These are phyloP conservation scores for Neurospora sp. DNA, from an alignment of 495 filamentous ascomycete genomes.

Conservation along the genomic window DNA sequence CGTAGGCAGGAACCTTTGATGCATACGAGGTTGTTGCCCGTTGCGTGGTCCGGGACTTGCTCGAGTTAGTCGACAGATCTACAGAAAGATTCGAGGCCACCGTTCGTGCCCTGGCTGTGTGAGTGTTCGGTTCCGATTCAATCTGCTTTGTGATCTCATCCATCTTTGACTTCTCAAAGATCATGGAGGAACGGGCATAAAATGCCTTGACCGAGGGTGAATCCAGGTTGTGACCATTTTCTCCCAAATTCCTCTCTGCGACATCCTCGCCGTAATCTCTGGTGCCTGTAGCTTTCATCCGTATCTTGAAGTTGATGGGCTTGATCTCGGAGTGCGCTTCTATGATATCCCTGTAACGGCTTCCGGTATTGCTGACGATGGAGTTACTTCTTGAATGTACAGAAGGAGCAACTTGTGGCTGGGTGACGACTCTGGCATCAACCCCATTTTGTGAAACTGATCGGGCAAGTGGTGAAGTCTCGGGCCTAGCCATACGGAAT, in stretches of 20 bases:
- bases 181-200: conserved; percentile 10
- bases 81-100: neutral
- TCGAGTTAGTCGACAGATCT: neutral
- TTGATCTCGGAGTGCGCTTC: conserved; percentile 42
- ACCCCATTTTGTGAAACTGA: conserved; percentile 7
- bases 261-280: conserved; percentile 46
- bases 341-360: conserved; percentile 36
- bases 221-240: conserved; percentile 22
- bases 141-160: neutral
- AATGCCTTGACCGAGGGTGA: conserved; percentile 23
- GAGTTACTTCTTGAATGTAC: conserved; percentile 13
- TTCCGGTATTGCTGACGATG: conserved; percentile 11
- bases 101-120: neutral
- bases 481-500: conserved; percentile 10
- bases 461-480: conserved; percentile 2
- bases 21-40: neutral
- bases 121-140: neutral
- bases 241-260: conserved; percentile 40
- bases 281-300: conserved; percentile 34
- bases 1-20: neutral
- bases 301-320: conserved; percentile 32
- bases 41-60: neutral
- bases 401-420: neutral
- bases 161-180: conserved; percentile 1
- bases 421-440: conserved; percentile 11